These are phyloP conservation scores for Bipolaris zeicola DNA, from an alignment of 2,329 filamentous ascomycete genomes.

Conservation along the genomic window DNA sequence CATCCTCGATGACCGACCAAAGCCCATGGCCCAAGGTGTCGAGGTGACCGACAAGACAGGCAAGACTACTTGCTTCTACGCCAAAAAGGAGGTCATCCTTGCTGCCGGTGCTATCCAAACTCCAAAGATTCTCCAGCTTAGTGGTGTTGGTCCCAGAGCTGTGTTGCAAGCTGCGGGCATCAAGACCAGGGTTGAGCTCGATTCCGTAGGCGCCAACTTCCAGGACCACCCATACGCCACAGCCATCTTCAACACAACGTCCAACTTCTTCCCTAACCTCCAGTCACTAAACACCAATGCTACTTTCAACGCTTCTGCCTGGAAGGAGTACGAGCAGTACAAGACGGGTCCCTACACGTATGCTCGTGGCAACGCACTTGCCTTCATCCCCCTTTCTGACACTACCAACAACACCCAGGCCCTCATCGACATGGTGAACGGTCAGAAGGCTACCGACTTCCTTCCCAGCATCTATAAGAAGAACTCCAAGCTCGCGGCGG, in stretches of 20 bases:
- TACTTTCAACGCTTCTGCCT: constrained; percentile 42
- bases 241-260: constrained; percentile 31
- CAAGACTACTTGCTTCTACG: constrained; percentile 22
- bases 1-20: constrained; percentile 24
- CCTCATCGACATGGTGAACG: constrained; percentile 9
- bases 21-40: constrained; percentile 26
- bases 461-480: constrained; percentile 32
- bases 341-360: constrained; percentile 41
- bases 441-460: constrained; percentile 23
- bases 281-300: constrained; percentile 34
- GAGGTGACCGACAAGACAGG: constrained; percentile 21
- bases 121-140: constrained; percentile 56
- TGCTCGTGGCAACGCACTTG: constrained; percentile 32
- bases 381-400: constrained; percentile 34
- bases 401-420: constrained; percentile 22
- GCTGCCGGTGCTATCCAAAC: constrained; percentile 63
- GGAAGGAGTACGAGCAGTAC: constrained; percentile 37
- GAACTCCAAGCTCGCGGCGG: constrained; percentile 27
- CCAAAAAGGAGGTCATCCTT: constrained; percentile 61
- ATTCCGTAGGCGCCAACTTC: constrained; percentile 44
- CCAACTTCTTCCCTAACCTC: constrained; percentile 29
- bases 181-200: constrained; percentile 31
- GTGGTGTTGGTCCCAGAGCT: constrained; percentile 38
- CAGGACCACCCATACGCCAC: constrained; percentile 38
- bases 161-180: constrained; percentile 40